Conservation (phyloP, 352 stramenopile species). For the Phytopythium litorale region DNA sequence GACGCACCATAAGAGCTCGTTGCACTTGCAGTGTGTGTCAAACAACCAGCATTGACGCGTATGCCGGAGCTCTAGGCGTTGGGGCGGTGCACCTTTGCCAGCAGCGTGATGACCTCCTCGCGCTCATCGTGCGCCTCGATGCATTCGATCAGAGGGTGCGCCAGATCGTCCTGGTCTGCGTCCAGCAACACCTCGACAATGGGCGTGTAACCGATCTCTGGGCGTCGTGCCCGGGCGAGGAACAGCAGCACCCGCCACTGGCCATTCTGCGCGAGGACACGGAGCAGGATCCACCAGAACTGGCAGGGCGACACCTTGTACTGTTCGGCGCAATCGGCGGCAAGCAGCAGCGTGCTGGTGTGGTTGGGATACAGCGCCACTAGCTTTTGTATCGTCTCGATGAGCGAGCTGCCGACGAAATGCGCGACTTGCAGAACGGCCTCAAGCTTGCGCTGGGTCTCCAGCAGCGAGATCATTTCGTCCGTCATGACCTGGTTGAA, state of each 20-base stretch:
- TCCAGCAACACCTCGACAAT: constrained; percentile 50
- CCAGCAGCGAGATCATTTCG: constrained; percentile 40
- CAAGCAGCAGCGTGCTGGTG: constrained; percentile 24
- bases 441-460: constrained; percentile 39
- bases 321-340: constrained; percentile 36
- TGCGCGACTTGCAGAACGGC: constrained; percentile 26
- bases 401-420: constrained; percentile 43
- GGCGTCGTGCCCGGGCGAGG: constrained; percentile 28
- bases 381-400: constrained; percentile 62
- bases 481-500: constrained; percentile 51
- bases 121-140: constrained; percentile 30
- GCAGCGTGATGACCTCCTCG: constrained; percentile 23
- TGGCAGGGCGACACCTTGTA: constrained; percentile 43
- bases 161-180: constrained; percentile 33
- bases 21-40: too few species aligned
- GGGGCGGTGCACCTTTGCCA: constrained; percentile 12
- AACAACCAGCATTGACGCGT: too few species aligned
- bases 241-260: constrained; percentile 47
- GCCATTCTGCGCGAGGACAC: constrained; percentile 32
- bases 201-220: constrained; percentile 37
- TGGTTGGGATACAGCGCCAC: constrained; percentile 42
- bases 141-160: constrained; percentile 23
- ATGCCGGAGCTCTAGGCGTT: neutral
- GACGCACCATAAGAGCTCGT: too few species aligned
- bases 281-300: constrained; percentile 53